Conservation (phyloP, 371 early-diverging fungal genomes). For the Mucor racemosus region DNA sequence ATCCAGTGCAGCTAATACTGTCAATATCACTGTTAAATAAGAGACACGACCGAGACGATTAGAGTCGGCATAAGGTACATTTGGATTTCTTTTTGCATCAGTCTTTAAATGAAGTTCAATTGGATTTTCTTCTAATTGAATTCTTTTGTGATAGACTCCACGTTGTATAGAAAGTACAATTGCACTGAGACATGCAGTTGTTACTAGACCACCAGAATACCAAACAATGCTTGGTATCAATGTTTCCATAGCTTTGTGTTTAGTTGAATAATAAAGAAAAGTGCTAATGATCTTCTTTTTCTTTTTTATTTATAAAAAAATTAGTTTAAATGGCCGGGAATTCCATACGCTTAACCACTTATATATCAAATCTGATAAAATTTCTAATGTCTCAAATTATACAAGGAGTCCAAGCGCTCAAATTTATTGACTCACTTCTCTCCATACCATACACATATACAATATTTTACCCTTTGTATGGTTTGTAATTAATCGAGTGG, state of each 20-base stretch:
- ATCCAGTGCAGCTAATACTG: conserved; percentile 6
- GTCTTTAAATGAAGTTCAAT: not conserved
- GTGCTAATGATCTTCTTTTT: not conserved
- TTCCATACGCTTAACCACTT: not conserved
- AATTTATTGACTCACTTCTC: no score
- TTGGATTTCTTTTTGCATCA: conserved; percentile 10
- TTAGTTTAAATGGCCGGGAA: not conserved
- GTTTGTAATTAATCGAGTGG: no score
- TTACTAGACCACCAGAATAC: conserved; percentile 10
- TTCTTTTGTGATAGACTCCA: conserved; percentile 7
- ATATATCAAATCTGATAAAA: not conserved
- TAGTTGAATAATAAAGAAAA: not conserved
- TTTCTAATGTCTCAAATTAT: not conserved
- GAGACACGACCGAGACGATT: conserved; percentile 29
- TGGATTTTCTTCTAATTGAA: conserved; percentile 6
- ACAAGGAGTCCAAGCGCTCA: no score
- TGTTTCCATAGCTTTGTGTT: not conserved
- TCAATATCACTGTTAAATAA: conserved; percentile 12
- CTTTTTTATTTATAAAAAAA: not conserved
- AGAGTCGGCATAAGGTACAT: conserved; percentile 23
- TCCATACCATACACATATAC: no score
- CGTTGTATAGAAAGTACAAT: conserved; percentile 24
- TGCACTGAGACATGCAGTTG: conserved; percentile 19
- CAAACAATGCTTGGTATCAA: conserved; percentile 7
- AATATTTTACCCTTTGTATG: no score